Evolutionary conservation across 75 land plant genomes (phyloP).

Genomic region (Selaginella moellendorffii): DNA sequence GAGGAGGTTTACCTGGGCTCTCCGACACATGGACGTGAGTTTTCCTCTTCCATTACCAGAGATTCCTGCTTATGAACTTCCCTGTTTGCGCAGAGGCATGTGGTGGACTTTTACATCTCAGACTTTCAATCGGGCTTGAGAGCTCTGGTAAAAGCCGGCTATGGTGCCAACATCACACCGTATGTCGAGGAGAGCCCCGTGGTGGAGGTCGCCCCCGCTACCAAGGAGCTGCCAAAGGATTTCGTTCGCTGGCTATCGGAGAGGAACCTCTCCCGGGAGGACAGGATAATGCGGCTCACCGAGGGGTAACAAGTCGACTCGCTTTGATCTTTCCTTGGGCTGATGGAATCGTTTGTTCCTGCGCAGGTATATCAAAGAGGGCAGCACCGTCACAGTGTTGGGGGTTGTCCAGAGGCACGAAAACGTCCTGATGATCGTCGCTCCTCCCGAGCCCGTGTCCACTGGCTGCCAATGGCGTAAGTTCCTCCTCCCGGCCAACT

Average conservation of each 20-base stretch:
- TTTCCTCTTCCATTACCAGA: not conserved
- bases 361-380: constrained; percentile 54
- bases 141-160: constrained; percentile 27
- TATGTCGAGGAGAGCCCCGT: constrained; percentile 15
- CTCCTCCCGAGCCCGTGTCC: constrained; percentile 35
- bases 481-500: constrained; percentile 28
- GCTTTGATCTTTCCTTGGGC: not conserved
- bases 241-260: constrained; percentile 21
- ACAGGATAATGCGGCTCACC: constrained; percentile 24
- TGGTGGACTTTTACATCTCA: constrained; percentile 27
- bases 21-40: constrained; percentile 51
- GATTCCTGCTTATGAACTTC: not conserved
- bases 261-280: constrained; percentile 24
- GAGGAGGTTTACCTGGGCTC: constrained; percentile 58
- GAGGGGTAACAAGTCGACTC: constrained; percentile 21
- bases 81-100: constrained; percentile 18
- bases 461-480: constrained; percentile 46
- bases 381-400: constrained; percentile 48
- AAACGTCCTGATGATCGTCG: constrained; percentile 44
- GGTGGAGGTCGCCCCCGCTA: constrained; percentile 2
- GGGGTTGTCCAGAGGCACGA: constrained; percentile 46
- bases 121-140: constrained; percentile 26
- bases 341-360: not conserved
- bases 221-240: constrained; percentile 13
- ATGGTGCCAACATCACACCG: constrained; percentile 23